phyloP scores from a whole-genome alignment of 108 stramenopile genomes.

The Skeletonema potamos region DNA sequence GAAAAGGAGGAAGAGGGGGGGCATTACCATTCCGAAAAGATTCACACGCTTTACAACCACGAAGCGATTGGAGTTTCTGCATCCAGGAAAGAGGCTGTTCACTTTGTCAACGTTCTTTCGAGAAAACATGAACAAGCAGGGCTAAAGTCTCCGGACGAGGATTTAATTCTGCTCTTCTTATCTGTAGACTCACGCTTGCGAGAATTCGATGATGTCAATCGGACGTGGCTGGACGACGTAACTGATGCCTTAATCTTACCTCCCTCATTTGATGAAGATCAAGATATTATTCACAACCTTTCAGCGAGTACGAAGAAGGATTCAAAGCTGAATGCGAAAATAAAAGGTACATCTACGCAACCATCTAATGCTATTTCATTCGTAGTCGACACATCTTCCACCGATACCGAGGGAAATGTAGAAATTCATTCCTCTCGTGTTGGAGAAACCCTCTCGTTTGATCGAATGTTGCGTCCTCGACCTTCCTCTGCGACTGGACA shows the following conservation, averaged over 20 bases:
- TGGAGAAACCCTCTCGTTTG: constrained; percentile 27
- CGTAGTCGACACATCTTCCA: constrained; percentile 18
- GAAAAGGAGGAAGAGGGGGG: constrained; percentile 2
- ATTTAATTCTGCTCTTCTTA: constrained; percentile 65
- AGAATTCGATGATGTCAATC: constrained; percentile 2
- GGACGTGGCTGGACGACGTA: constrained; percentile 57
- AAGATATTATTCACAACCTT: neutral
- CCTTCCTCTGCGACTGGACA: constrained; percentile 31
- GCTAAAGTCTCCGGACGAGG: constrained; percentile 68
- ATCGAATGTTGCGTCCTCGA: constrained; percentile 32
- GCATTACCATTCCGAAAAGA: constrained; percentile 58
- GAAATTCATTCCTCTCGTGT: constrained; percentile 9
- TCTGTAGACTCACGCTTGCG: constrained; percentile 51
- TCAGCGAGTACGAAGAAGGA: neutral
- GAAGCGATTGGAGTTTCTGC: constrained; percentile 46
- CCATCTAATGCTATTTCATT: constrained; percentile 84
- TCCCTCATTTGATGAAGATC: constrained; percentile 26
- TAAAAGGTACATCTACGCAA: constrained; percentile 34
- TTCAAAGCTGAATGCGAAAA: neutral
- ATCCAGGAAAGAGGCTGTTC: constrained; percentile 55
- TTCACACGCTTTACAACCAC: constrained; percentile 57
- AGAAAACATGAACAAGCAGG: constrained; percentile 65
- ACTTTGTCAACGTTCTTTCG: constrained; percentile 59
- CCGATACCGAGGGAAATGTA: constrained; percentile 32
- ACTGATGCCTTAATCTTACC: constrained; percentile 69